Percentiles rank a stretch among this genome's conserved stretches.
Evolutionary conservation across 805 yeast genomes (phyloP).

Genomic region (Ascoidea asiatica): DNA sequence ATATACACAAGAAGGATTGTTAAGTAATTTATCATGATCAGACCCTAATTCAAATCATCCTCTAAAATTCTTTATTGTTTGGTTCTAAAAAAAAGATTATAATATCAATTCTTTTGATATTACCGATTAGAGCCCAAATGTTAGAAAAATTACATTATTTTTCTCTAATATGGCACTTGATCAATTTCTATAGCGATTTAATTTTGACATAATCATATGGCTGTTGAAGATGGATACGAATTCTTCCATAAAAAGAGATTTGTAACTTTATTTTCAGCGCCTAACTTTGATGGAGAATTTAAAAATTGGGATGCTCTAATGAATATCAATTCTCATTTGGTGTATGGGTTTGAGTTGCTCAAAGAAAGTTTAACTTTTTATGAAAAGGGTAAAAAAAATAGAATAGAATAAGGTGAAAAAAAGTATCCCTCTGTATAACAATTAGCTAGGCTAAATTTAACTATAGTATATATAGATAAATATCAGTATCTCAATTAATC

Average conservation of each 20-base stretch:
- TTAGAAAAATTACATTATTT: constrained; percentile 73
- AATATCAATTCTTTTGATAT: constrained; percentile 32
- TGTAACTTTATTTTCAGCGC: constrained; percentile 66
- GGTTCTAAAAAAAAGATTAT: too few species aligned
- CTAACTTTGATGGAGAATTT: constrained; percentile 72
- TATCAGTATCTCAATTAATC: too few species aligned
- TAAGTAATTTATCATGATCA: constrained; percentile 71
- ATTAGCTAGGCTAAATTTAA: too few species aligned
- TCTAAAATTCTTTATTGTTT: not conserved
- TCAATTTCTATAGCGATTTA: constrained; percentile 60
- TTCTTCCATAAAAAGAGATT: constrained; percentile 59
- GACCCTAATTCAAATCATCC: constrained; percentile 42
- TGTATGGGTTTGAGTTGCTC: too few species aligned
- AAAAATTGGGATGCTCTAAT: too few species aligned
- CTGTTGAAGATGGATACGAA: constrained; percentile 71
- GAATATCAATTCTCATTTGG: too few species aligned
- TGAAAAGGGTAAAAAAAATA: too few species aligned
- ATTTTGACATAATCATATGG: constrained; percentile 79
- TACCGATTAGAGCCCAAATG: constrained; percentile 82
- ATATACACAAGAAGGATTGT: constrained; percentile 69
- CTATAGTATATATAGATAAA: too few species aligned
- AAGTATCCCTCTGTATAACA: too few species aligned
- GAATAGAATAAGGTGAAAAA: too few species aligned
- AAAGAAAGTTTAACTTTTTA: too few species aligned
- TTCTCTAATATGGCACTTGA: constrained; percentile 70